These are phyloP conservation scores for Populus simonii DNA, from an alignment of 345 rosid species.

Conservation along the genomic window DNA sequence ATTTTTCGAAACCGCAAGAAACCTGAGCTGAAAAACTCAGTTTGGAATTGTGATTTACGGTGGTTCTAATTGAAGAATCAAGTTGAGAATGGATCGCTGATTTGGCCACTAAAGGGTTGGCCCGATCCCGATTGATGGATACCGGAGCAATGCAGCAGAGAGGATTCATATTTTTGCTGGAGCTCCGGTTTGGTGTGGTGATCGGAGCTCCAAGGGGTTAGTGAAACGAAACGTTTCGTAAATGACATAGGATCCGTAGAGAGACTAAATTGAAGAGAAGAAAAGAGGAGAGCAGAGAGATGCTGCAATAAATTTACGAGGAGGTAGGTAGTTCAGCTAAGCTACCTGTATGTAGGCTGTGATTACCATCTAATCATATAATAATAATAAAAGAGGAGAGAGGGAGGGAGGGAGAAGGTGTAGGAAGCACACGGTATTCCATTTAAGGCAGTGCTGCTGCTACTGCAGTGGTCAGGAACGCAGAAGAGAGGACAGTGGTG, in stretches of 20 bases:
- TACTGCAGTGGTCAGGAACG: conserved; percentile 38
- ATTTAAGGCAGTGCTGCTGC: conserved; percentile 36
- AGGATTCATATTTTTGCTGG: conserved; percentile 58
- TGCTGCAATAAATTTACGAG: neutral
- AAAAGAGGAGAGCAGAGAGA: neutral
- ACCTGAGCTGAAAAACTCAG: conserved; percentile 60
- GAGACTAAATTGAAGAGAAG: neutral
- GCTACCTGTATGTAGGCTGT: neutral
- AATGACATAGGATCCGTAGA: conserved; percentile 40
- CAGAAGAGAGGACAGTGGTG: conserved; percentile 21
- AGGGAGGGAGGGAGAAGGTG: conserved; percentile 20
- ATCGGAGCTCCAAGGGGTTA: conserved; percentile 36
- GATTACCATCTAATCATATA: neutral
- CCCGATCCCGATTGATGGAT: conserved; percentile 83
- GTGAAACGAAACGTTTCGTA: conserved; percentile 23
- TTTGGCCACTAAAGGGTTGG: conserved; percentile 56
- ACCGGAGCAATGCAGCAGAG: conserved; percentile 99
- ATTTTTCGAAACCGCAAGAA: conserved; percentile 45
- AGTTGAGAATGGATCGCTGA: conserved; percentile 45
- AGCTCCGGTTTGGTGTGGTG: conserved; percentile 14
- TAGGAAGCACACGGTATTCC: conserved; percentile 44
- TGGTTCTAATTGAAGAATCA: conserved; percentile 26
- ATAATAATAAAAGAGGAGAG: neutral
- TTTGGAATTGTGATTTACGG: conserved; percentile 43
- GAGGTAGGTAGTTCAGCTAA: conserved; percentile 2